Evolutionary conservation across 768 basidiomycete genomes (phyloP).

Genomic region (Boletus pseudopeckii): DNA sequence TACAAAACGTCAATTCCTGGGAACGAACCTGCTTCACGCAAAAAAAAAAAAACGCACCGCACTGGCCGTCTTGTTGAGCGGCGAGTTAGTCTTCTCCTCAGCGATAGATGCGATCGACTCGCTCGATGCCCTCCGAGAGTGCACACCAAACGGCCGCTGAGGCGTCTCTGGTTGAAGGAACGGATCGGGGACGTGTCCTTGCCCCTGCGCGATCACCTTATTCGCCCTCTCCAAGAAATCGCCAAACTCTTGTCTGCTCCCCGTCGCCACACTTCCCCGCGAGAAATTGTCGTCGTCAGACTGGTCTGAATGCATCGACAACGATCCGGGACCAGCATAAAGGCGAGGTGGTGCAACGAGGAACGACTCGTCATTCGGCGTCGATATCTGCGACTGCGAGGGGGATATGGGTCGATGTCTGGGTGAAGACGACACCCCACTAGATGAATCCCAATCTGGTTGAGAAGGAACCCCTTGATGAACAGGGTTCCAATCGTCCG

Average conservation of each 20-base stretch:
- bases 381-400: constrained; percentile 59
- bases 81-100: constrained; percentile 87
- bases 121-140: constrained; percentile 79
- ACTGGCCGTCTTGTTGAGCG: constrained; percentile 90
- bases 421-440: constrained; percentile 39
- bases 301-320: constrained; percentile 44
- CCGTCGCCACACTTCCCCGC: constrained; percentile 29
- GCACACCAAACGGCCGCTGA: constrained; percentile 70
- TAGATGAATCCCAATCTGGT: constrained; percentile 75
- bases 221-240: constrained; percentile 88
- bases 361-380: constrained; percentile 42
- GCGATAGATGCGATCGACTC: constrained; percentile 91
- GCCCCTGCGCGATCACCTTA: constrained; percentile 74
- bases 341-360: constrained; percentile 34
- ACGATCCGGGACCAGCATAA: constrained; percentile 28
- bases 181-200: constrained; percentile 77
- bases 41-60: constrained; percentile 47
- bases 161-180: constrained; percentile 69
- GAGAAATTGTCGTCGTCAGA: constrained; percentile 62
- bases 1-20: not conserved
- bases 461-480: constrained; percentile 60
- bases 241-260: constrained; percentile 49
- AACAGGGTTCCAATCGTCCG: constrained; percentile 79
- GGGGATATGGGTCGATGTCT: constrained; percentile 52
- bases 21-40: not conserved